These are phyloP conservation scores for Bidens hawaiensis DNA, from an alignment of 140 eudicot genomes.

Conservation along the genomic window DNA sequence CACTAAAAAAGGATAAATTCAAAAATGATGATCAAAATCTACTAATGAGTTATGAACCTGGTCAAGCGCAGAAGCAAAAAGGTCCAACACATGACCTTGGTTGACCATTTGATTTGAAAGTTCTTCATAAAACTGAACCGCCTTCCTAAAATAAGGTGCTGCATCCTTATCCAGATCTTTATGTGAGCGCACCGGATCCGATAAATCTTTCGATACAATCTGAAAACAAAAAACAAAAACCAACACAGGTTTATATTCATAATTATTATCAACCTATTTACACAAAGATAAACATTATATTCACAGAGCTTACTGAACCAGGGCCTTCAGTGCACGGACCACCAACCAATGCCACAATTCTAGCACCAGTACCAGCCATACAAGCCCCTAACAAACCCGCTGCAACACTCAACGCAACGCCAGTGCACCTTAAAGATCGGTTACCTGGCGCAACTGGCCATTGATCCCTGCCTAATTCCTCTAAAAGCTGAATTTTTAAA, in stretches of 20 bases:
- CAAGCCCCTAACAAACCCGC: constrained; percentile 82
- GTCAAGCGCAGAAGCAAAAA: constrained; percentile 99
- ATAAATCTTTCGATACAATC: constrained; percentile 91
- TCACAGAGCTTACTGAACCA: constrained; percentile 74
- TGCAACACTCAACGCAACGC: constrained; percentile 93
- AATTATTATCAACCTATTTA: not conserved
- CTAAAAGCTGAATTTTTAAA: constrained; percentile 57
- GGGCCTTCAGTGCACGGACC: constrained; percentile 99
- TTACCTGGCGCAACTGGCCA: constrained; percentile 87
- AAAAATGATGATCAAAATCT: constrained; percentile 2
- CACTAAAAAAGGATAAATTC: too few relatives aligned
- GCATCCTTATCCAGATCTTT: constrained; percentile 99
- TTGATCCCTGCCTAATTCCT: constrained; percentile 77
- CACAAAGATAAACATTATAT: not conserved
- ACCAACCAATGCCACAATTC: constrained; percentile 84
- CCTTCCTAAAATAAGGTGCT: constrained; percentile 88
- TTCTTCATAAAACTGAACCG: constrained; percentile 75
- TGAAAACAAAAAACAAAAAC: constrained; percentile 30
- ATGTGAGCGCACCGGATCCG: constrained; percentile 97
- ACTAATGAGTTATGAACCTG: constrained; percentile 49
- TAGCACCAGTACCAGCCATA: constrained; percentile 66
- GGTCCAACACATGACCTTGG: constrained; percentile 97
- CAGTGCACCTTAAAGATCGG: constrained; percentile 83
- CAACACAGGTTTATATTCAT: constrained; percentile 14
- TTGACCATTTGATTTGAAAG: constrained; percentile 86